A percentile compares a stretch with the other conserved stretches of the same genome.
Evolutionary conservation across 2,329 filamentous ascomycete species (phyloP).

Genomic region (Graphilbum fragrans): DNA sequence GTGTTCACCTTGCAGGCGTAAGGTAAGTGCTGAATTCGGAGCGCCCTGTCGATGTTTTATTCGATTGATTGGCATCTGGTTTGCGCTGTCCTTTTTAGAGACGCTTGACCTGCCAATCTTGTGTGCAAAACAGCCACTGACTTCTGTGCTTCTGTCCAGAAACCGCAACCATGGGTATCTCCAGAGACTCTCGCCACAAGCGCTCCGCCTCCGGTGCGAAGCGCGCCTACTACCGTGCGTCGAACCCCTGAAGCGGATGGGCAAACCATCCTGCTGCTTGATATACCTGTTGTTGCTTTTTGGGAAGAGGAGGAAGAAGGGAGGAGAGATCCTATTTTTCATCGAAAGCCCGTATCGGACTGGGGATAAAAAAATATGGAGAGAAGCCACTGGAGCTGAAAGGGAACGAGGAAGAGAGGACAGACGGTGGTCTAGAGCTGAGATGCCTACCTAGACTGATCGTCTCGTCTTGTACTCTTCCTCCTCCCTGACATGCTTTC

Average conservation of each 20-base stretch:
- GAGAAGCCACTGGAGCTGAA: background rate
- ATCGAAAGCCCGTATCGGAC: conserved; percentile 56
- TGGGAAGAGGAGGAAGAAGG: no score
- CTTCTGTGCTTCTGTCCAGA: conserved; percentile 27
- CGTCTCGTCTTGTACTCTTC: background rate
- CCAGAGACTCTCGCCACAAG: conserved; percentile 99
- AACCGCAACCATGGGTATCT: conserved; percentile 96
- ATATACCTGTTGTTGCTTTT: background rate
- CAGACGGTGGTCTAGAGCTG: no score
- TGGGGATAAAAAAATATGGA: conserved; percentile 9
- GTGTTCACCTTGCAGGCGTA: conserved; percentile 7
- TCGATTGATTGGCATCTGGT: background rate
- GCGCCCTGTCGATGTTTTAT: no score
- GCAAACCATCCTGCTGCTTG: background rate
- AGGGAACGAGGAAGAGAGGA: no score
- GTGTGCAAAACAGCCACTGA: background rate
- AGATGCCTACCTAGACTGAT: no score
- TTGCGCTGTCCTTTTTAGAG: no score
- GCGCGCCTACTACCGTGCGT: conserved; percentile 81
- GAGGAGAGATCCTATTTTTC: conserved; percentile 6
- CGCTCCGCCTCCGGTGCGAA: conserved; percentile 98
- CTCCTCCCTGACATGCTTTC: no score
- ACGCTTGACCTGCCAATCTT: no score
- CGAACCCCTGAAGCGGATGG: conserved; percentile 14
- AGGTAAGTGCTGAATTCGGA: conserved; percentile 6